Percentiles rank a stretch among this genome's conserved stretches.
Conservation (phyloP, 208 protist genomes). For the Acanthamoeba castellanii region DNA sequence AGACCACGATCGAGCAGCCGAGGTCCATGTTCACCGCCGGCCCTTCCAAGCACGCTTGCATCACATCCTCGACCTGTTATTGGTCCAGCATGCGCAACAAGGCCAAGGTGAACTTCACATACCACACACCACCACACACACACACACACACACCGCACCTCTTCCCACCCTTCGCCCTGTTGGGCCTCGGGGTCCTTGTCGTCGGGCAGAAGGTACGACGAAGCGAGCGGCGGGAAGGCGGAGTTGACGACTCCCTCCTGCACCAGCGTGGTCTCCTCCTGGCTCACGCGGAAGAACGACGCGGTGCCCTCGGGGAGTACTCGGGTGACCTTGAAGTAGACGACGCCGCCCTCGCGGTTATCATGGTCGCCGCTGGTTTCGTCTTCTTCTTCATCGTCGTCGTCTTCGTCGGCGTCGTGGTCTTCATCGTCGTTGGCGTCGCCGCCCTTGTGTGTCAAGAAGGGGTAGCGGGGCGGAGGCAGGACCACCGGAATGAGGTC, state of each 20-base stretch:
- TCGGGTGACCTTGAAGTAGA: conserved; percentile 67
- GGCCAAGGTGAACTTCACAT: not conserved
- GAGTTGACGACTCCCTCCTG: conserved; percentile 71
- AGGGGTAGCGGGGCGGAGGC: conserved; percentile 28
- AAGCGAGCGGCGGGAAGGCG: conserved; percentile 1
- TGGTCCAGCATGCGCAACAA: not conserved
- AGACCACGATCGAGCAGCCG: conserved; percentile 56
- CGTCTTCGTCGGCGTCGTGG: conserved; percentile 45
- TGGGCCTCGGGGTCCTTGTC: conserved; percentile 14
- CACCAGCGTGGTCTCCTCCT: conserved; percentile 60
- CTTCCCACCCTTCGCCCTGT: conserved; percentile 17
- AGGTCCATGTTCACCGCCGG: conserved; percentile 27
- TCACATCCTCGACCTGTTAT: conserved; percentile 4
- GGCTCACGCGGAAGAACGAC: conserved; percentile 57
- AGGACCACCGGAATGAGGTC: conserved; percentile 66
- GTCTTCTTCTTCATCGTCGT: conserved; percentile 5
- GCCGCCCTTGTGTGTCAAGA: not conserved
- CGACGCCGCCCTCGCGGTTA: conserved; percentile 27
- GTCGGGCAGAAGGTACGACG: conserved; percentile 2
- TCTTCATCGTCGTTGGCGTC: conserved; percentile 16
- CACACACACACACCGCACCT: not conserved
- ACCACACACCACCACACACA: not conserved
- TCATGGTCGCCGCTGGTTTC: not conserved
- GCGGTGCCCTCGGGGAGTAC: conserved; percentile 12
- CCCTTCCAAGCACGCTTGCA: conserved; percentile 42